Base-by-base conservation (phyloP, 805 yeast genomes). In the Lachancea waltii region DNA sequence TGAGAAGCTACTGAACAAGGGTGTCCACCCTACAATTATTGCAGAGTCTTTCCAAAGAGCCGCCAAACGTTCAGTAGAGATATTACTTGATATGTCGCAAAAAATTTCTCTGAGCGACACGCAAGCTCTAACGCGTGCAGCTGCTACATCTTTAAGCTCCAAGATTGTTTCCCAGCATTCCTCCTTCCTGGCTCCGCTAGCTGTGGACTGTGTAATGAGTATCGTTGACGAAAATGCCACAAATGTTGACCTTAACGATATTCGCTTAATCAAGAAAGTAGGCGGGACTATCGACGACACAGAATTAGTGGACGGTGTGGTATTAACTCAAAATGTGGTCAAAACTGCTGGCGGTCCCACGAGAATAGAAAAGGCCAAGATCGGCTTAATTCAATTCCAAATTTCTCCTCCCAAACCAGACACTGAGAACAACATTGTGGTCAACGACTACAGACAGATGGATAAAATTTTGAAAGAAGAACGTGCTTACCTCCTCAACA, bases 211-310 rank as follows among this genome's bases (percentile, higher is more conserved):
- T 0, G 97, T 90, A 5, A 69, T 90, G 55, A 81, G 73, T 53
- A 89, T 92, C 29, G 70, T 77, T 41, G 72, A 79, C 50, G 75
- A 73, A 35, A 62, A 66, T 6, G 71, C 79, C 9, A 76, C 73
- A 37, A 70, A 70, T 33, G 97, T 86, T 19, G 97, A 92, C 62
- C 69, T 92, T 52, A 79, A 77, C 56, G 90, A 90, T 60, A 85
- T 92, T 57, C 76, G 96, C 53, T 67, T 92, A 45, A 77, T 92
- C 56, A 90, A 92, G 68, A 90, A 90, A 61, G 84, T 85, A 15
- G 99, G 98, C 40, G 97, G 97, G 29, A 92, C 98, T 8, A 90
- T 92, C 48, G 98, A 92, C 53, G 97, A 92, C 50, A 92, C 98
- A 13, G 89, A 82, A 62, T 71, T 89, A 58, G 79, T 87, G 40